Percentiles rank a stretch among this genome's conserved stretches.
Conservation (phyloP, 306 rosid genomes). For the Medicago ruthenica region DNA sequence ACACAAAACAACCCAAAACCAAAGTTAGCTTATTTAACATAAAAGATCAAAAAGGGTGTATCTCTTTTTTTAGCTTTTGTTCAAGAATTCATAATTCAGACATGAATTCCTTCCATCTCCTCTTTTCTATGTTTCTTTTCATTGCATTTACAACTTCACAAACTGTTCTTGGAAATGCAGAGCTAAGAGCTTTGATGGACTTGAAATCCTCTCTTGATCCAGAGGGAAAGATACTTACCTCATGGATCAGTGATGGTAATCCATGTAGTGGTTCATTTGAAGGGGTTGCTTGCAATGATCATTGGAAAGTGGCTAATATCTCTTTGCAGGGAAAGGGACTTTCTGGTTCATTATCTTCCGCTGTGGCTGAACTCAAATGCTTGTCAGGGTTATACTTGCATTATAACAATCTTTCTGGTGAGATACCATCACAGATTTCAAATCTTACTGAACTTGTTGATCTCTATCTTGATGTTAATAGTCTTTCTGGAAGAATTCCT, state of each 20-base stretch:
- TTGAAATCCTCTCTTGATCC: slow-evolving; percentile 87
- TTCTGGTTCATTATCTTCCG: slow-evolving; percentile 76
- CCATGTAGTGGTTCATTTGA: slow-evolving; percentile 79
- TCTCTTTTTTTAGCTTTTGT: slow-evolving; percentile 34
- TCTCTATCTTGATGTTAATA: slow-evolving; percentile 85
- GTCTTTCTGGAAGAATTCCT: slow-evolving; percentile 77
- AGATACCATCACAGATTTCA: slow-evolving; percentile 78
- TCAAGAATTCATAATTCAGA: slow-evolving; percentile 24
- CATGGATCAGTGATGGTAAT: slow-evolving; percentile 78
- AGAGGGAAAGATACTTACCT: slow-evolving; percentile 61
- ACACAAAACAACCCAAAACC: slow-evolving; percentile 1
- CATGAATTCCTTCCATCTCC: slow-evolving; percentile 50
- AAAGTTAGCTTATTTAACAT: slow-evolving; percentile 21
- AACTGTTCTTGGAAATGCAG: slow-evolving; percentile 66
- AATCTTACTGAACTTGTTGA: slow-evolving; percentile 73
- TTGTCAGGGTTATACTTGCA: slow-evolving; percentile 86
- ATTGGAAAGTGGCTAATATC: slow-evolving; percentile 74
- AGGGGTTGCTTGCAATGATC: slow-evolving; percentile 84
- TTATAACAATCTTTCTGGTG: slow-evolving; percentile 79
- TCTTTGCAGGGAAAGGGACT: slow-evolving; percentile 92
- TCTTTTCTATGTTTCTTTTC: slow-evolving; percentile 41
- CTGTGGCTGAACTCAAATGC: slow-evolving; percentile 74
- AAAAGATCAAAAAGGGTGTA: slow-evolving; percentile 39
- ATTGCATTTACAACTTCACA: slow-evolving; percentile 17
- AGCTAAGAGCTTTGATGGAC: slow-evolving; percentile 75